phyloP scores from a whole-genome alignment of 208 protist genomes.

The Leishmania major region DNA sequence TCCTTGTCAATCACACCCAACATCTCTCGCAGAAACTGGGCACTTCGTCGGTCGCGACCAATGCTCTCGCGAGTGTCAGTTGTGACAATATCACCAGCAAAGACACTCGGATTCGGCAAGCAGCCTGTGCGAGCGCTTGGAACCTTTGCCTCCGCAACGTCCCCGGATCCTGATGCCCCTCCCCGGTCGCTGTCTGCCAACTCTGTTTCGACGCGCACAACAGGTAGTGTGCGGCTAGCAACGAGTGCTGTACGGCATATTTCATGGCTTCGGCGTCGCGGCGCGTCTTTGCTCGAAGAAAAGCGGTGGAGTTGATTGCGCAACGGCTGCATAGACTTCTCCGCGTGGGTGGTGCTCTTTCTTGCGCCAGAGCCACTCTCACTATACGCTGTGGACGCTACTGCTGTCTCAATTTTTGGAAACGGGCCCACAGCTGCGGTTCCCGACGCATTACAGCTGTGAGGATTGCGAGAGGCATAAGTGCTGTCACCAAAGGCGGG shows the following conservation, averaged over 20 bases:
- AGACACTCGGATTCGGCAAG: not conserved
- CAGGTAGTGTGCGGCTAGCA: not conserved
- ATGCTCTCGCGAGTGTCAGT: constrained; percentile 18
- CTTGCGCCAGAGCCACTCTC: not conserved
- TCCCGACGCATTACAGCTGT: not conserved
- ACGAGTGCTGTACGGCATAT: not conserved
- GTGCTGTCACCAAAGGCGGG: not conserved
- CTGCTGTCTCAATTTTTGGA: not conserved
- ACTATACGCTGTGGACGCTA: not conserved
- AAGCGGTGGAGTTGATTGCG: not conserved
- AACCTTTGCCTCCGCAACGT: constrained; percentile 6
- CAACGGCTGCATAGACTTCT: not conserved
- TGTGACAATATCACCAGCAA: constrained; percentile 5
- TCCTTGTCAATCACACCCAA: not conserved
- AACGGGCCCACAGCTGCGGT: not conserved
- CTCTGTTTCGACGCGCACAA: not conserved
- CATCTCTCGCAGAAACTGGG: constrained; percentile 17
- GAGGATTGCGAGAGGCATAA: not conserved
- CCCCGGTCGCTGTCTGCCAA: not conserved
- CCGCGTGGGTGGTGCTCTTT: not conserved
- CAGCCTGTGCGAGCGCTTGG: constrained; percentile 3
- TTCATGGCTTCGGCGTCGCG: not conserved
- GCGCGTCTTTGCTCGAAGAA: not conserved
- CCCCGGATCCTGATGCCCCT: not conserved
- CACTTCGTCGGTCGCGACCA: constrained; percentile 11